Conservation (phyloP, 2,329 filamentous ascomycete genomes). For the Trichoderma atrobrunneum region DNA sequence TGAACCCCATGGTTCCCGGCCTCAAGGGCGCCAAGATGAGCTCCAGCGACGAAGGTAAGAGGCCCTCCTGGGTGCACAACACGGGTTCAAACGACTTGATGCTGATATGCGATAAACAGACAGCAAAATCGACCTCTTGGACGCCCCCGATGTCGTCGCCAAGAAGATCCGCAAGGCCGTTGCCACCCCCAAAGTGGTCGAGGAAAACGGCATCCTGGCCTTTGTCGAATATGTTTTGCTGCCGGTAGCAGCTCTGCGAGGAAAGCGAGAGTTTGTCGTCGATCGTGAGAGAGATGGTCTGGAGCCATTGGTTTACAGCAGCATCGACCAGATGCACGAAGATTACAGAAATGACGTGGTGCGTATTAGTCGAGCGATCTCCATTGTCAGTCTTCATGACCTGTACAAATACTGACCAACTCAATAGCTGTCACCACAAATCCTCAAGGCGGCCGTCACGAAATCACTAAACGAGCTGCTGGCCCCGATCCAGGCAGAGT, state of each 20-base stretch:
- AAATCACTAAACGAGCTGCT: conserved; percentile 71
- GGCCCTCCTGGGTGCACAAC: not conserved
- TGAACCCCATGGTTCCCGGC: conserved; percentile 81
- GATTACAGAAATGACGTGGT: conserved; percentile 80
- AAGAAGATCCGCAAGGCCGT: conserved; percentile 87
- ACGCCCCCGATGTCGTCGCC: conserved; percentile 67
- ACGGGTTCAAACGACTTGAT: not conserved
- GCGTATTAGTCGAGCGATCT: conserved; percentile 34
- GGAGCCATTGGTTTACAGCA: conserved; percentile 76
- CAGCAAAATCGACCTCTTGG: conserved; percentile 92
- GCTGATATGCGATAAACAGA: conserved; percentile 42
- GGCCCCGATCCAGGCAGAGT: conserved; percentile 73
- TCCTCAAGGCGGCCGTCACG: conserved; percentile 80
- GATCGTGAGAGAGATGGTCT: conserved; percentile 59
- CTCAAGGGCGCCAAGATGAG: conserved; percentile 85
- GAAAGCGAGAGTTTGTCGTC: conserved; percentile 64
- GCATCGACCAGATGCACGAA: conserved; percentile 69
- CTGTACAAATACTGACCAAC: not conserved
- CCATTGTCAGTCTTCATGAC: too few relatives aligned
- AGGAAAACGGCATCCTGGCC: conserved; percentile 82
- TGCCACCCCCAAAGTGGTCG: conserved; percentile 69
- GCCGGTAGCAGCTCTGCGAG: conserved; percentile 66
- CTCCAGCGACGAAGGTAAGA: conserved; percentile 62
- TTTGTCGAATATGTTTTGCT: conserved; percentile 87
- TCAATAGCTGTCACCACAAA: conserved; percentile 70